These are phyloP conservation scores for Ophiostoma sp. DNA, from an alignment of 2,329 filamentous ascomycete species.

Conservation along the genomic window DNA sequence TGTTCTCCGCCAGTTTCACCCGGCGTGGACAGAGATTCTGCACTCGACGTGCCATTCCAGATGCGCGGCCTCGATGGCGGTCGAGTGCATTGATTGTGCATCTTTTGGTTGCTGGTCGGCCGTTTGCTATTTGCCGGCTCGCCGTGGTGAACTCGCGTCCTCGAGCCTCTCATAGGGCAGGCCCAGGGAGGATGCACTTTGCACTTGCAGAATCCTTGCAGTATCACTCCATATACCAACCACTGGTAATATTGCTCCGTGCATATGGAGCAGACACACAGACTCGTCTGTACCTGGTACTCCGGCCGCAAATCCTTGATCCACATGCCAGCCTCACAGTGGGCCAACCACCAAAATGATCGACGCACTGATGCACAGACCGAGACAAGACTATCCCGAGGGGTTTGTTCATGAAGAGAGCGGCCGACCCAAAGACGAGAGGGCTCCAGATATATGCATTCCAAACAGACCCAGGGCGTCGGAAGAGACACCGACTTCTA, in stretches of 20 bases:
- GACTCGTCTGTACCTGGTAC: not conserved
- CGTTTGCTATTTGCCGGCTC: too few species aligned
- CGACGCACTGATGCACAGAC: slow-evolving; percentile 8
- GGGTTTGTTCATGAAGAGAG: not conserved
- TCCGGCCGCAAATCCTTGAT: slow-evolving; percentile 10
- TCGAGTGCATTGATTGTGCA: not conserved
- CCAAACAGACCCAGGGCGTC: not conserved
- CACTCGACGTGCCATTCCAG: slow-evolving; percentile 9
- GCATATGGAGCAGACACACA: not conserved
- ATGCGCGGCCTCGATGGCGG: slow-evolving; percentile 1
- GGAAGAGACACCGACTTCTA: not conserved
- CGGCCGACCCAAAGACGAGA: not conserved
- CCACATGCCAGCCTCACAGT: slow-evolving; percentile 14
- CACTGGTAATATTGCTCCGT: not conserved
- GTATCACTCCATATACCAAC: not conserved
- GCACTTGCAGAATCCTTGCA: not conserved
- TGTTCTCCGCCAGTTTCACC: not conserved
- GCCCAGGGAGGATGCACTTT: not conserved
- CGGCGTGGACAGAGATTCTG: slow-evolving; percentile 10
- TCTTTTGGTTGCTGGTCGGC: not conserved
- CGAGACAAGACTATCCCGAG: not conserved
- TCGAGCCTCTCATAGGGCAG: not conserved
- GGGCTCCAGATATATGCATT: not conserved
- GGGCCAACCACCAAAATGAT: not conserved
- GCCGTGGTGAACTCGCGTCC: not conserved